Percentiles rank a stretch among this genome's conserved stretches.
Conservation (phyloP, 495 filamentous ascomycete genomes). For the Xylaria curta region DNA sequence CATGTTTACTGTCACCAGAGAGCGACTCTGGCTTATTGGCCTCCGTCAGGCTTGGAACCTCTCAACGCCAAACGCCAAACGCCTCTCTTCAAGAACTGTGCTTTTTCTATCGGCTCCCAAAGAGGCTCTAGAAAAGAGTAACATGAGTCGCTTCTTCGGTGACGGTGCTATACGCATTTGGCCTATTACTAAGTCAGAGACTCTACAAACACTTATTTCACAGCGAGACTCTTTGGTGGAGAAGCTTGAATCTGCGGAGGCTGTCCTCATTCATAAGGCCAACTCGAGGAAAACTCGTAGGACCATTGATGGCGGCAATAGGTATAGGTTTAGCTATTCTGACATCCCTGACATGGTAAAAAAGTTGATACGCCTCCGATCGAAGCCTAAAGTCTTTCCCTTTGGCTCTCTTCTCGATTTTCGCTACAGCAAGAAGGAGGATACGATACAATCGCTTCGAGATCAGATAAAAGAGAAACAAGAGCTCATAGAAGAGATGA, state of each 20-base stretch:
- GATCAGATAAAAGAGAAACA: slow-evolving; percentile 75
- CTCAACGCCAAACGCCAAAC: slow-evolving; percentile 68
- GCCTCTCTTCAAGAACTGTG: slow-evolving; percentile 72
- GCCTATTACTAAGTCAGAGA: slow-evolving; percentile 64
- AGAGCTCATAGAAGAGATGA: slow-evolving; percentile 72
- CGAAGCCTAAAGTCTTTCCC: slow-evolving; percentile 61
- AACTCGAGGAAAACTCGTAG: slow-evolving; percentile 55
- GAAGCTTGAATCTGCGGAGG: slow-evolving; percentile 70
- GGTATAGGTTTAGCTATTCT: slow-evolving; percentile 56
- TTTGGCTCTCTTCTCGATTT: slow-evolving; percentile 20
- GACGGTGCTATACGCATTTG: slow-evolving; percentile 66
- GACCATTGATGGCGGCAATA: slow-evolving; percentile 54
- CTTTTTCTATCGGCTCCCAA: slow-evolving; percentile 72
- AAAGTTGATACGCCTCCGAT: slow-evolving; percentile 61
- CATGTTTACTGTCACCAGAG: slow-evolving; percentile 68
- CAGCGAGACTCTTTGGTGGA: slow-evolving; percentile 65
- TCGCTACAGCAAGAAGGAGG: slow-evolving; percentile 59
- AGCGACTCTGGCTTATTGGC: slow-evolving; percentile 72
- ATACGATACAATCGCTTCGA: slow-evolving; percentile 86
- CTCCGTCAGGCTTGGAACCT: slow-evolving; percentile 74
- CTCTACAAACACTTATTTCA: slow-evolving; percentile 62
- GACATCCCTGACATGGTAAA: slow-evolving; percentile 53
- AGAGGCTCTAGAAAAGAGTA: slow-evolving; percentile 61
- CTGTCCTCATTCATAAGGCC: slow-evolving; percentile 65
- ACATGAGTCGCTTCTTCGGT: slow-evolving; percentile 65